Conservation (phyloP, 331 rosid species). For the Pyrus hybrid region DNA sequence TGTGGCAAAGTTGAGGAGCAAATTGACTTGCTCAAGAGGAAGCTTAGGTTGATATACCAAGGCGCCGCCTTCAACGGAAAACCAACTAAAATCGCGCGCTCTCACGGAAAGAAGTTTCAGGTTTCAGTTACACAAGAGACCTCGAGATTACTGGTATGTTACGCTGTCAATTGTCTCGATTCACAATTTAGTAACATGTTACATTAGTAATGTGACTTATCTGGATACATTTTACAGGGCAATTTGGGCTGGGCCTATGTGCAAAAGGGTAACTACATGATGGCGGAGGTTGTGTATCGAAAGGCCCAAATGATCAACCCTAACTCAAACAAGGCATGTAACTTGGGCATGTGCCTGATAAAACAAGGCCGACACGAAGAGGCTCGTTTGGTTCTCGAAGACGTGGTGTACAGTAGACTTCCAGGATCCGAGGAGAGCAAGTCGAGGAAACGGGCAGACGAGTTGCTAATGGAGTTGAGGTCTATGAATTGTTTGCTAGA, state of each 20-base stretch:
- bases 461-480: slow-evolving; percentile 42
- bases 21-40: slow-evolving; percentile 13
- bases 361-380: slow-evolving; percentile 55
- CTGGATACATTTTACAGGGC: slow-evolving; percentile 32
- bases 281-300: slow-evolving; percentile 77
- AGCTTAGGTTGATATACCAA: slow-evolving; percentile 30
- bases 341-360: slow-evolving; percentile 60
- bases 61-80: slow-evolving; percentile 38
- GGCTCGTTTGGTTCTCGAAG: slow-evolving; percentile 41
- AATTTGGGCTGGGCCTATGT: slow-evolving; percentile 94
- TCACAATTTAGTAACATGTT: background rate
- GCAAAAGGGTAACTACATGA: slow-evolving; percentile 69
- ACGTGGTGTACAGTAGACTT: slow-evolving; percentile 32
- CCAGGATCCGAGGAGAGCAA: slow-evolving; percentile 58
- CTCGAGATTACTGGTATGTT: slow-evolving; percentile 36
- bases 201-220: background rate
- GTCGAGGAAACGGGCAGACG: slow-evolving; percentile 45
- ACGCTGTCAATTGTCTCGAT: background rate
- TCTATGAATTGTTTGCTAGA: slow-evolving; percentile 23
- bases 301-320: slow-evolving; percentile 91
- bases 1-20: slow-evolving; percentile 42
- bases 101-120: slow-evolving; percentile 49
- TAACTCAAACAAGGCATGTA: slow-evolving; percentile 80
- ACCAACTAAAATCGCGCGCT: slow-evolving; percentile 44
- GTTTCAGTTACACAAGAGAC: slow-evolving; percentile 50